Evolutionary conservation across 176 grass and related monocot species (phyloP).

Genomic region (Aegilops tauschii): DNA sequence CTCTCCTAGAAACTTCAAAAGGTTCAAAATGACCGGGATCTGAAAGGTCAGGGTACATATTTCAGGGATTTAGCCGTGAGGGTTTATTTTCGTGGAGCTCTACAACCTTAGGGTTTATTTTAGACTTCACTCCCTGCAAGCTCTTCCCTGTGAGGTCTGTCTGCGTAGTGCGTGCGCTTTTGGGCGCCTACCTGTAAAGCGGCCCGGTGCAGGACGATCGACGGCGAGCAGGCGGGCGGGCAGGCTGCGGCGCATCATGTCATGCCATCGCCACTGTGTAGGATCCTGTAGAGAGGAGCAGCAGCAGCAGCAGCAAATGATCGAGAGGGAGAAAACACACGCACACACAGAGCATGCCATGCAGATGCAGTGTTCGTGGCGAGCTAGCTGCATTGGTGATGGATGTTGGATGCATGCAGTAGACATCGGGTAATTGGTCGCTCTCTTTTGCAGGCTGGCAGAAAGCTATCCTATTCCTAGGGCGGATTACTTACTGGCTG

Average conservation of each 20-base stretch:
- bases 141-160: background rate
- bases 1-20: too few species aligned
- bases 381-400: background rate
- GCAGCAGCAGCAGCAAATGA: slow-evolving; percentile 21
- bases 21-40: too few species aligned
- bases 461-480: background rate
- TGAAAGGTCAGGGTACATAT: too few species aligned
- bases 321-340: slow-evolving; percentile 16
- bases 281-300: slow-evolving; percentile 4
- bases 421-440: background rate
- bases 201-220: background rate
- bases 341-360: background rate
- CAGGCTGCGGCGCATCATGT: slow-evolving; percentile 5
- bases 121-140: too few species aligned
- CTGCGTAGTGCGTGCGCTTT: slow-evolving; percentile 1
- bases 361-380: too few species aligned
- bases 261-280: background rate
- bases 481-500: background rate
- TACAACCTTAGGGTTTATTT: too few species aligned
- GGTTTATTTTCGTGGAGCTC: too few species aligned
- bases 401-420: slow-evolving; percentile 26
- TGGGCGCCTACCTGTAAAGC: slow-evolving; percentile 1
- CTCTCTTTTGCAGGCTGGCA: slow-evolving; percentile 34
- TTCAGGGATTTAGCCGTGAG: too few species aligned
- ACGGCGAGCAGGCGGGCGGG: background rate